A percentile compares a stretch with the other conserved stretches of the same genome.
Evolutionary conservation across 805 yeast genomes (phyloP).

Genomic region (Alloascoidea hylecoeti): DNA sequence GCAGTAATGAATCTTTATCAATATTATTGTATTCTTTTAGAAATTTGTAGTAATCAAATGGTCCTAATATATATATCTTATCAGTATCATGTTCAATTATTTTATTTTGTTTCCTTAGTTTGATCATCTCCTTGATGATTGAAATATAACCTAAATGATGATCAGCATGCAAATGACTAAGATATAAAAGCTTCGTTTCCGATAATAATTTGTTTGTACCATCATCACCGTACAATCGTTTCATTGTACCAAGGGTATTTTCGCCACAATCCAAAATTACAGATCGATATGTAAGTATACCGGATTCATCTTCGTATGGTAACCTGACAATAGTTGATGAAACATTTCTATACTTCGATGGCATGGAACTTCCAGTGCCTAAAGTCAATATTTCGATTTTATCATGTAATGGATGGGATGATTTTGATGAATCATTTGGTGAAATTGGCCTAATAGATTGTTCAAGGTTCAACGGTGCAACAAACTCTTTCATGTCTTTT

Average conservation of each 20-base stretch:
- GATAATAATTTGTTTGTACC: conserved; percentile 28
- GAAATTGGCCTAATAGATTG: neutral
- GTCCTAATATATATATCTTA: conserved; percentile 48
- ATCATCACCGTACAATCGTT: conserved; percentile 41
- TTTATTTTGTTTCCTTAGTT: conserved; percentile 18
- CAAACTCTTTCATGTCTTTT: neutral
- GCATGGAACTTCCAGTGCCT: conserved; percentile 91
- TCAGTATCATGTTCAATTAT: conserved; percentile 17
- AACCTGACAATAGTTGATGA: conserved; percentile 64
- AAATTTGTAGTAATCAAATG: conserved; percentile 61
- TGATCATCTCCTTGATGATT: conserved; percentile 51
- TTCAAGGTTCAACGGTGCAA: neutral
- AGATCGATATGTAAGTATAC: conserved; percentile 21
- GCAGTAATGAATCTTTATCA: conserved; percentile 23
- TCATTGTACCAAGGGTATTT: conserved; percentile 64
- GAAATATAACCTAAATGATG: conserved; percentile 82
- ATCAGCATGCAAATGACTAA: conserved; percentile 94
- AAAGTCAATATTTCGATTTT: conserved; percentile 54
- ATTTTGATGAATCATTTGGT: neutral
- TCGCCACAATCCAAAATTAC: conserved; percentile 91
- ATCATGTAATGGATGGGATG: neutral
- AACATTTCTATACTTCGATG: conserved; percentile 77
- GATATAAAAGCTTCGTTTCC: conserved; percentile 51
- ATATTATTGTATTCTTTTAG: conserved; percentile 51
- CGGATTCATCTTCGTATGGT: conserved; percentile 24